Evolutionary conservation across 208 protist genomes (phyloP), one percentile per base, ranked within the genome.

Genomic region (Blechomonas ayalai): DNA sequence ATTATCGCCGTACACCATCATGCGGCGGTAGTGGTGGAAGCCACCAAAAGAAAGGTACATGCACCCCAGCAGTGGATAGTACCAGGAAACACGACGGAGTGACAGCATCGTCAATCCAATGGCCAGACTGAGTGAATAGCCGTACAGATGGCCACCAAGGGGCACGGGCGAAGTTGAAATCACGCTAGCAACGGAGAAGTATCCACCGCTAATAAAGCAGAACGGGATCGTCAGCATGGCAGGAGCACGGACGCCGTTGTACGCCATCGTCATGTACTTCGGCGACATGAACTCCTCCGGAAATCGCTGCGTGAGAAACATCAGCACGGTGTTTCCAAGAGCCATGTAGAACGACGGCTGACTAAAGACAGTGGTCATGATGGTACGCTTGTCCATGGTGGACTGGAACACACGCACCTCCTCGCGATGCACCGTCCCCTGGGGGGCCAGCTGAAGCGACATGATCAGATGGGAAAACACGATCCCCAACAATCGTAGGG

Each of bases 1-100:
- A 60, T 92, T 88, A 54, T 88, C 78, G 23, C 78, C 74, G 60
- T 82, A 79, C 42, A 92, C 52, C 83, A 86, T 92, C 73, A 92
- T 76, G 20, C 77, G 68, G 7, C 79, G 50, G 65, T 92, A 92
- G 65, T 92, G 83, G 47, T 92, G 83, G 26, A 92, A 66, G 6
- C 79, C 73, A 26, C 83, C 83, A 61, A 81, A 92, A 6, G 73
- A 71, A 20, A 92, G 57, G 49, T 88, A 92, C 59, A 80, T 76
- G 8, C 62, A 31, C 8, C 75, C 78, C 2, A 92, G 66, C 38
- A 87, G 52, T n/a, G 83, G 77, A 56, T 92, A 92, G 50, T 90
- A 90, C 73, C 76, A 90, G 19, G 82, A 90, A 4, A 90, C 52
- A 24, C 68, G 62, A 18, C 77, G 76, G 43, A 86, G 63, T 20